A percentile compares a stretch with the other conserved stretches of the same genome.
Conservation (phyloP, 352 stramenopile species). For the Phytopythium boreale region DNA sequence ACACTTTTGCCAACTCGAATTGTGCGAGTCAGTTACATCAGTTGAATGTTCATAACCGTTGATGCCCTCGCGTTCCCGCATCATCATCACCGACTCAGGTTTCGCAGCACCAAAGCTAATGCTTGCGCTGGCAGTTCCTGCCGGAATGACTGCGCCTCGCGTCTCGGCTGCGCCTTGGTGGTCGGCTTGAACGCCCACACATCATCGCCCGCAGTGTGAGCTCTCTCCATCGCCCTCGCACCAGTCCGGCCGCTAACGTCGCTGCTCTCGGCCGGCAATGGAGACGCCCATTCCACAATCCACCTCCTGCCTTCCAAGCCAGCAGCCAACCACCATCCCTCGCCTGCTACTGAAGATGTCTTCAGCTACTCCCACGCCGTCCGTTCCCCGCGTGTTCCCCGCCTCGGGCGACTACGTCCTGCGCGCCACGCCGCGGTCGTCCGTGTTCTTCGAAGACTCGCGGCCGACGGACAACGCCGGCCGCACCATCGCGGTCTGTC, state of each 20-base stretch:
- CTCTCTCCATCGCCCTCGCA: background rate
- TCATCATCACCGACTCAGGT: background rate
- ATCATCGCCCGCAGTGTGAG: no score
- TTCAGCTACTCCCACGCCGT: background rate
- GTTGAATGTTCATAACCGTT: background rate
- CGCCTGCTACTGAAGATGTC: background rate
- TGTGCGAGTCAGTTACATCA: background rate
- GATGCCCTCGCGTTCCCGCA: background rate
- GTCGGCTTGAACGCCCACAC: no score
- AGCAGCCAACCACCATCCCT: background rate
- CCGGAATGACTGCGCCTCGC: no score
- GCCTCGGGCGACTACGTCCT: conserved; percentile 15
- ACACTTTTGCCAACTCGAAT: no score
- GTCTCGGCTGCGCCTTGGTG: background rate
- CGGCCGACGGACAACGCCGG: conserved; percentile 13
- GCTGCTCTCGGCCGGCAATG: no score
- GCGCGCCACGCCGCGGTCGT: conserved; percentile 10
- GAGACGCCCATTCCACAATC: background rate
- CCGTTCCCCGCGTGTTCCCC: conserved; percentile 26
- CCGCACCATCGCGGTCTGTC: conserved; percentile 25
- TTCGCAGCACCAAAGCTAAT: no score
- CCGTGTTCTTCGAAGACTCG: conserved; percentile 42
- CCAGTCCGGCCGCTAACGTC: background rate
- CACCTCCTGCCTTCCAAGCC: background rate
- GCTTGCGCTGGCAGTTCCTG: no score